A percentile compares a stretch with the other conserved stretches of the same genome.
These are phyloP conservation scores for Ceratobasidium sp. DNA, from an alignment of 1,284 basidiomycete species.

Conservation along the genomic window DNA sequence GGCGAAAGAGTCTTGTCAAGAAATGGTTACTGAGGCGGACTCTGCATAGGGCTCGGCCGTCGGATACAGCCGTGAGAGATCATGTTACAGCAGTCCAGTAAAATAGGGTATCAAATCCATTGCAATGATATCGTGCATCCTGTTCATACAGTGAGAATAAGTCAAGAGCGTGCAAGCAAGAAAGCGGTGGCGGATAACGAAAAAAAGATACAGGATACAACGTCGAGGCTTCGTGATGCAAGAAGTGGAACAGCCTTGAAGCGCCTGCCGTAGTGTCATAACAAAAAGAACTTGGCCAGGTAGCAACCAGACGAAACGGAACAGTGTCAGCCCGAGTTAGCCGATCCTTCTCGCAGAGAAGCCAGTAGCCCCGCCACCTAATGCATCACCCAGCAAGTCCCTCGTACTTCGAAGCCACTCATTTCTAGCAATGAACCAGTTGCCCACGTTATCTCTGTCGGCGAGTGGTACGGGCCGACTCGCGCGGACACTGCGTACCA, in stretches of 20 bases:
- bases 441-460: slow-evolving; percentile 56
- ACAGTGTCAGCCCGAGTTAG: background rate
- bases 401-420: slow-evolving; percentile 41
- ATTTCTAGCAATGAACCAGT: slow-evolving; percentile 47
- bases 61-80: too few species aligned
- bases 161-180: background rate
- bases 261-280: too few species aligned
- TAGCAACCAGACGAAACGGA: background rate
- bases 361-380: slow-evolving; percentile 34
- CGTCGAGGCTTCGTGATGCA: too few species aligned
- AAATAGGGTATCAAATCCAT: slow-evolving; percentile 30
- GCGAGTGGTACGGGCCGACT: slow-evolving; percentile 66
- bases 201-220: too few species aligned
- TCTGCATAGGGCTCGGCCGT: too few species aligned
- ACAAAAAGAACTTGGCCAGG: background rate
- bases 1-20: too few species aligned
- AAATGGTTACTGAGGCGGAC: too few species aligned
- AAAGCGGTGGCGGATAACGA: background rate
- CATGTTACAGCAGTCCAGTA: background rate
- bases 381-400: slow-evolving; percentile 36
- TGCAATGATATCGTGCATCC: slow-evolving; percentile 33
- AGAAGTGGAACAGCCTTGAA: too few species aligned
- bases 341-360: slow-evolving; percentile 40
- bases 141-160: slow-evolving; percentile 10
- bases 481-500: slow-evolving; percentile 64